phyloP scores from a whole-genome alignment of 1,139 yeast species.

The Scheffersomyces segobiensis region DNA sequence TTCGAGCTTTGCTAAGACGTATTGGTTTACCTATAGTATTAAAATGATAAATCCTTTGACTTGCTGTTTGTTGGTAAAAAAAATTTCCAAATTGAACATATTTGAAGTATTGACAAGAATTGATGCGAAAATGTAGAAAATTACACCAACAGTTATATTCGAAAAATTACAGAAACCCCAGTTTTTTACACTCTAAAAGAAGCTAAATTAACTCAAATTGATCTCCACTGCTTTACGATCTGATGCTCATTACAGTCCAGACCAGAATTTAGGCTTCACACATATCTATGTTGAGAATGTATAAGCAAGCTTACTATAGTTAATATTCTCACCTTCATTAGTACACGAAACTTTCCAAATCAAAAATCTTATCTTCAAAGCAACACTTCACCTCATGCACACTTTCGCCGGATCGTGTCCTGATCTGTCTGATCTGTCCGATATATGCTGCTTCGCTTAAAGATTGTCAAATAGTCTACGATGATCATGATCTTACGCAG shows the following conservation, averaged over 20 bases:
- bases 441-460: background rate
- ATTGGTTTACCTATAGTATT: background rate
- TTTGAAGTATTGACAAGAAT: background rate
- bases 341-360: background rate
- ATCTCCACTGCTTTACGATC: background rate
- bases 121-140: background rate
- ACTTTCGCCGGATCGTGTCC: background rate
- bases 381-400: background rate
- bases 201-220: no score
- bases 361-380: background rate
- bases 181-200: no score
- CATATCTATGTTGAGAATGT: no score
- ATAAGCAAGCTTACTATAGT: no score
- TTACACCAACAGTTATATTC: background rate
- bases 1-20: background rate
- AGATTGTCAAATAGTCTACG: background rate
- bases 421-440: background rate
- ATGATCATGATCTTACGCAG: background rate
- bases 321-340: background rate
- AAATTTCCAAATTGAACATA: no score
- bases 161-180: background rate
- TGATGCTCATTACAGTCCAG: background rate
- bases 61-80: no score
- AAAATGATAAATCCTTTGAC: no score
- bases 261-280: background rate